Percentiles rank a stretch among this genome's conserved stretches.
Conservation (phyloP, 1,139 yeast species). For the Kurtzmaniella natalensis region DNA sequence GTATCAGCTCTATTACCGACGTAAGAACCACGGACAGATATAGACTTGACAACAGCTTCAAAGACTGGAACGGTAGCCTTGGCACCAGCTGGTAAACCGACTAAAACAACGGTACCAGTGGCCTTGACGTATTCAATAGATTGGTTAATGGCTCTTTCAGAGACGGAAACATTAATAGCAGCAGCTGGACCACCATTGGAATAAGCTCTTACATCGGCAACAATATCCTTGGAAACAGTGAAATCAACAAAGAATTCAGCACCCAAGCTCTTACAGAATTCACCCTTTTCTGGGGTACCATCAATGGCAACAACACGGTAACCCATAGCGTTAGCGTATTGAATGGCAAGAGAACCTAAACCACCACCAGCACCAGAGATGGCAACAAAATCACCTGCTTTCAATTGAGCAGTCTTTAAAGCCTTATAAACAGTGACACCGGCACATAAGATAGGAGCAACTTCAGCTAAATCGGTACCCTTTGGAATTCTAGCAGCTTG, state of each 20-base stretch:
- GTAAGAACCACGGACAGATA: constrained; percentile 65
- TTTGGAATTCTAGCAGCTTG: constrained; percentile 77
- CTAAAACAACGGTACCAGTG: constrained; percentile 67
- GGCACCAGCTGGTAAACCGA: constrained; percentile 73
- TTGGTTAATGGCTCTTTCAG: constrained; percentile 61
- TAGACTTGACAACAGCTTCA: constrained; percentile 60
- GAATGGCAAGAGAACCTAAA: constrained; percentile 69
- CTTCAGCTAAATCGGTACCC: constrained; percentile 66
- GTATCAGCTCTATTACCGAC: constrained; percentile 82
- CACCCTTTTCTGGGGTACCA: constrained; percentile 66
- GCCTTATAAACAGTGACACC: constrained; percentile 82
- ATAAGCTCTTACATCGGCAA: constrained; percentile 49
- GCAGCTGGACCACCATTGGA: constrained; percentile 81
- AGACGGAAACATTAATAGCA: constrained; percentile 68
- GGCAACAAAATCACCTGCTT: constrained; percentile 74
- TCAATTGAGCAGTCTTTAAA: constrained; percentile 59
- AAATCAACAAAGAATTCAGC: constrained; percentile 69
- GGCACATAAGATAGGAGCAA: constrained; percentile 79
- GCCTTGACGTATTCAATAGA: constrained; percentile 64
- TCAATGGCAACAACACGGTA: constrained; percentile 70
- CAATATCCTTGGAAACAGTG: constrained; percentile 52
- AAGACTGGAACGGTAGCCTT: constrained; percentile 61
- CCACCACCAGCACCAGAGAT: constrained; percentile 81
- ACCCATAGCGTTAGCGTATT: constrained; percentile 75
- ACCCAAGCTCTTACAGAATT: constrained; percentile 53